phyloP scores from a whole-genome alignment of 352 stramenopile species.

The Phytophthora fragariaefolia region DNA sequence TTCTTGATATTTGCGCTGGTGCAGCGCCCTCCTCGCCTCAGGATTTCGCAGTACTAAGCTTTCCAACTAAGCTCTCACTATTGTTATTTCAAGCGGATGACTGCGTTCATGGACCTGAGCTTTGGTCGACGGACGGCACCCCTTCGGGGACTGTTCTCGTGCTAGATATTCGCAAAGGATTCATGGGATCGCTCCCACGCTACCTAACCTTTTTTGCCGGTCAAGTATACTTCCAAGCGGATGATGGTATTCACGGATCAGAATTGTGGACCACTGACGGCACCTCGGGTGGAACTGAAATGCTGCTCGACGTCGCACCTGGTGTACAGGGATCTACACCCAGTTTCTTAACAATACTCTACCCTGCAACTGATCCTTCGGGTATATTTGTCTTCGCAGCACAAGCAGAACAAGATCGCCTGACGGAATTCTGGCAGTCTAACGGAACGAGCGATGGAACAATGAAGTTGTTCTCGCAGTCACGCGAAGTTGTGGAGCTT shows the following conservation, averaged over 20 bases:
- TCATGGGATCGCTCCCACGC: conserved; percentile 46
- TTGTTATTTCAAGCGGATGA: conserved; percentile 90
- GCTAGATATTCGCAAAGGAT: conserved; percentile 62
- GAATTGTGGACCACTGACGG: conserved; percentile 88
- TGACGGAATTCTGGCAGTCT: conserved; percentile 62
- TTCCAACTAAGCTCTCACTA: conserved; percentile 3
- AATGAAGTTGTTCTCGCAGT: conserved; percentile 39
- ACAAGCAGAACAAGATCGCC: conserved; percentile 36
- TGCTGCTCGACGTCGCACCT: conserved; percentile 68
- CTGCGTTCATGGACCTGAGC: conserved; percentile 75
- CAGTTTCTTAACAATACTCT: conserved; percentile 53
- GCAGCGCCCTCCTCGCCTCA: conserved; percentile 55
- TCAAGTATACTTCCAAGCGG: conserved; percentile 78
- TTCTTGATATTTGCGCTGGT: conserved; percentile 69
- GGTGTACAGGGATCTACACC: conserved; percentile 45
- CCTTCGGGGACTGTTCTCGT: conserved; percentile 57
- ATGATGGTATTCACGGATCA: conserved; percentile 74
- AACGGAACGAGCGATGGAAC: conserved; percentile 56
- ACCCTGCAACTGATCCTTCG: not conserved
- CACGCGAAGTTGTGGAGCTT: conserved; percentile 38
- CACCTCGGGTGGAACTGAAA: conserved; percentile 44
- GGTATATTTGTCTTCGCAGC: conserved; percentile 43
- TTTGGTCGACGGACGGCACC: conserved; percentile 82
- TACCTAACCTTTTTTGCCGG: conserved; percentile 59
- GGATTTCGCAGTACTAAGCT: conserved; percentile 46